A percentile compares a stretch with the other conserved stretches of the same genome.
Evolutionary conservation across 2,329 filamentous ascomycete genomes (phyloP).

Genomic region (Zasmidium citrigriseum): DNA sequence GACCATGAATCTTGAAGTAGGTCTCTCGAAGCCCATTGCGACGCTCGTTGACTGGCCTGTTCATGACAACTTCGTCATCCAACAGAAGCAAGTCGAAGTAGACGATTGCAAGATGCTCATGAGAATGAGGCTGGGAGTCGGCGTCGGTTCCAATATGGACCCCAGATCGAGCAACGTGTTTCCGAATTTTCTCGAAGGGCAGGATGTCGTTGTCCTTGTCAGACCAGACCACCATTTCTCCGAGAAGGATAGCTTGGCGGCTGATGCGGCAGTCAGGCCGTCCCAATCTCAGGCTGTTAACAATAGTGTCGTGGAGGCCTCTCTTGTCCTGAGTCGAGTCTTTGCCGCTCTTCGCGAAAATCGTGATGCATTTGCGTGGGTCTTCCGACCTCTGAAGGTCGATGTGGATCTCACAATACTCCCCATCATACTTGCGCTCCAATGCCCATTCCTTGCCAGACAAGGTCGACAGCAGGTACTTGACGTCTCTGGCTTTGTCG

Average conservation of each 20-base stretch:
- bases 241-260: constrained; percentile 74
- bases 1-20: constrained; percentile 58
- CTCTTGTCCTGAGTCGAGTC: constrained; percentile 75
- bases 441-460: constrained; percentile 65
- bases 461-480: constrained; percentile 70
- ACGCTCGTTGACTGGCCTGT: constrained; percentile 59
- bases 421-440: constrained; percentile 79
- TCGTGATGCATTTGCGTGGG: constrained; percentile 61
- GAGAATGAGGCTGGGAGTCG: constrained; percentile 63
- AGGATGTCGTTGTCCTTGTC: constrained; percentile 65
- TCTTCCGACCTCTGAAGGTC: constrained; percentile 57
- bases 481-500: constrained; percentile 56
- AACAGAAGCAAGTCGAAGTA: constrained; percentile 62
- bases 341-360: constrained; percentile 91
- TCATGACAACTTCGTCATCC: constrained; percentile 56
- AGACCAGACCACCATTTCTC: constrained; percentile 78
- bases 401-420: constrained; percentile 88
- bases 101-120: constrained; percentile 62
- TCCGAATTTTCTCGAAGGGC: constrained; percentile 79
- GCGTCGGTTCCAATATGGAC: constrained; percentile 65
- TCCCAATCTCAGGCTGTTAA: constrained; percentile 65
- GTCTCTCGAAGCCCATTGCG: constrained; percentile 61
- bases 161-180: constrained; percentile 74
- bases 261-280: constrained; percentile 59
- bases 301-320: constrained; percentile 64